Evolutionary conservation across 345 rosid species (phyloP), one percentile per base, ranked within the genome.

Genomic region (Fremontodendron californicum): DNA sequence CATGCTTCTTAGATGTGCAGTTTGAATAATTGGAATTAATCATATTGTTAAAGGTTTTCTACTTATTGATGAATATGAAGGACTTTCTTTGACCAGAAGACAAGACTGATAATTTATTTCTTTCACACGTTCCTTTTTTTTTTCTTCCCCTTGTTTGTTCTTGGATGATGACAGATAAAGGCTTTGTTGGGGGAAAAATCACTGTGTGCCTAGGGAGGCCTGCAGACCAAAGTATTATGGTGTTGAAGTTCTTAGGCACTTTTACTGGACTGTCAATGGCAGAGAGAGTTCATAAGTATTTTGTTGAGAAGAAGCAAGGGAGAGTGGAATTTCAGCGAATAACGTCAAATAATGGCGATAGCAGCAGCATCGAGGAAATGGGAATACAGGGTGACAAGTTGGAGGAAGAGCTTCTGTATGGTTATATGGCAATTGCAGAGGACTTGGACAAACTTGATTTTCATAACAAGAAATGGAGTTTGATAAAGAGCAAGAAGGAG

Each of bases 401-500:
- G 37, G 85, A 90, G 86, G 82, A 80, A 54, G 71, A 70, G 15
- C 62, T 78, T 75, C 80, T 90, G 0, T 87, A 87, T 29, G 89
- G 92, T 52, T 87, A 84, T 79, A 54, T 87, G 80, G 94, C 89
- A 37, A 77, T 80, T 21, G 83, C 89, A 21, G 80, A 74, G 33
- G 92, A 90, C 80, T 46, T 88, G 51, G 88, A 87, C 77, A 86
- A 82, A 62, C 88, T 90, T 18, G 88, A 82, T 64, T 75, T 68
- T 31, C 77, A 77, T 75, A 85, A 70, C 75, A 85, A 83, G 83
- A 86, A 77, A 60, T 72, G 82, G 39, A 79, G 84, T 67, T 40
- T 82, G 48, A 77, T 90, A 35, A 81, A 81, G 83, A 88, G 90
- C 84, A 83, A 81, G 88, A 87, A 78, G 78, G 87, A 87, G 74